Evolutionary conservation across 1,284 basidiomycete species (phyloP).

Genomic region (Austropuccinia psidii): DNA sequence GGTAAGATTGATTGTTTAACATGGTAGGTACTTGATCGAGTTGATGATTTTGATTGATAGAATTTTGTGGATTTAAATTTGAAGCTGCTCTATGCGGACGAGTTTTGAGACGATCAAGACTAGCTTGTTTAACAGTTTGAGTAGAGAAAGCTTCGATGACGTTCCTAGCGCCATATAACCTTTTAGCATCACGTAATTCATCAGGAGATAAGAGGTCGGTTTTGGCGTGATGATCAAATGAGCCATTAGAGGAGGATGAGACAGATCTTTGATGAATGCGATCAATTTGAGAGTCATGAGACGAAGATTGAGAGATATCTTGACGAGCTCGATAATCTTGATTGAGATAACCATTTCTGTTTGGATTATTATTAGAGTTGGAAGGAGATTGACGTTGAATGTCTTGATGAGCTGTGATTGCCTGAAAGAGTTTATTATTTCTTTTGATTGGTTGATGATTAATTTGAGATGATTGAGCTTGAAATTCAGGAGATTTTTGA

Average conservation of each 20-base stretch:
- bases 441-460: conserved; percentile 3
- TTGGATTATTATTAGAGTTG: neutral
- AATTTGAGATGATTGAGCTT: too few species aligned
- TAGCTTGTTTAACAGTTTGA: conserved; percentile 8
- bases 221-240: conserved; percentile 25
- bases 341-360: conserved; percentile 20
- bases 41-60: too few species aligned
- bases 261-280: neutral
- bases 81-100: neutral
- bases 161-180: conserved; percentile 26
- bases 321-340: conserved; percentile 25
- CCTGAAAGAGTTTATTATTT: conserved; percentile 29
- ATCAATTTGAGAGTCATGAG: neutral
- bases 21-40: conserved; percentile 23
- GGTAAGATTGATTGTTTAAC: conserved; percentile 36
- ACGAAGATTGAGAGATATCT: neutral
- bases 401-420: conserved; percentile 10
- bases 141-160: conserved; percentile 19
- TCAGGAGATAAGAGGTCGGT: conserved; percentile 18
- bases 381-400: neutral
- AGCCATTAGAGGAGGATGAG: conserved; percentile 17
- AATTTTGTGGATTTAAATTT: neutral
- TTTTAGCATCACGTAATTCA: conserved; percentile 18
- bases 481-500: neutral
- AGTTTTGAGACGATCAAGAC: neutral